These are phyloP conservation scores for Didymella lethalis DNA, from an alignment of 2,329 filamentous ascomycete species.

Conservation along the genomic window DNA sequence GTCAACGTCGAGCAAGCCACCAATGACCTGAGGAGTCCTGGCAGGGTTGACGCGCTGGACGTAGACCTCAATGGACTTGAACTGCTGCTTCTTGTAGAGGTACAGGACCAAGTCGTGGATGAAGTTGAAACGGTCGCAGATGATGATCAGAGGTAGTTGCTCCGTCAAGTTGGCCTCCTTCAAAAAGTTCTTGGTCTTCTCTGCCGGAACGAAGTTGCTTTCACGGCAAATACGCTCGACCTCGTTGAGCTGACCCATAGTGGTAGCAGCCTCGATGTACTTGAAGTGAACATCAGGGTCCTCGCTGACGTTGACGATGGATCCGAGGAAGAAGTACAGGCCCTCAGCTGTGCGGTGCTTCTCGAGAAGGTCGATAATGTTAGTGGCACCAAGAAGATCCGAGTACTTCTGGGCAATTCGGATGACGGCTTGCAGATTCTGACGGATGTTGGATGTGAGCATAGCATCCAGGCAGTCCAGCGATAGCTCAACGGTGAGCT, in stretches of 20 bases:
- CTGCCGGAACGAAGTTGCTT: conserved; percentile 80
- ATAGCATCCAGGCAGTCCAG: conserved; percentile 94
- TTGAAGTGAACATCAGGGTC: conserved; percentile 98
- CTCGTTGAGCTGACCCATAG: conserved; percentile 91
- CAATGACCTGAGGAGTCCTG: conserved; percentile 89
- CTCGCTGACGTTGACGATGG: conserved; percentile 95
- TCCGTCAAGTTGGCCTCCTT: conserved; percentile 94
- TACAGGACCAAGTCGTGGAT: conserved; percentile 96
- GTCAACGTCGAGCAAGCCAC: conserved; percentile 92
- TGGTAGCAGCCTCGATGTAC: conserved; percentile 96
- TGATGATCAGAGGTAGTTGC: conserved; percentile 94
- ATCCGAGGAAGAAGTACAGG: conserved; percentile 97
- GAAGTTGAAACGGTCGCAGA: conserved; percentile 99
- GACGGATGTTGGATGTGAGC: conserved; percentile 95
- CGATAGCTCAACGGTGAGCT: conserved; percentile 93
- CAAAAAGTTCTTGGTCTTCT: conserved; percentile 99
- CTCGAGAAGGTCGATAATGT: conserved; percentile 91
- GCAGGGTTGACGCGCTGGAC: conserved; percentile 95
- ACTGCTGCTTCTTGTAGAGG: conserved; percentile 98
- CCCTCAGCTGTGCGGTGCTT: conserved; percentile 98
- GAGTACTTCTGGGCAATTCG: conserved; percentile 98
- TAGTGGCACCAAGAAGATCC: conserved; percentile 86
- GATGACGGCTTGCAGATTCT: conserved; percentile 93
- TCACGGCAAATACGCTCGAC: conserved; percentile 98
- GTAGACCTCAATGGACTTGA: conserved; percentile 98